Conservation (phyloP, 768 basidiomycete species). For the Strobilomyces dryophilus region DNA sequence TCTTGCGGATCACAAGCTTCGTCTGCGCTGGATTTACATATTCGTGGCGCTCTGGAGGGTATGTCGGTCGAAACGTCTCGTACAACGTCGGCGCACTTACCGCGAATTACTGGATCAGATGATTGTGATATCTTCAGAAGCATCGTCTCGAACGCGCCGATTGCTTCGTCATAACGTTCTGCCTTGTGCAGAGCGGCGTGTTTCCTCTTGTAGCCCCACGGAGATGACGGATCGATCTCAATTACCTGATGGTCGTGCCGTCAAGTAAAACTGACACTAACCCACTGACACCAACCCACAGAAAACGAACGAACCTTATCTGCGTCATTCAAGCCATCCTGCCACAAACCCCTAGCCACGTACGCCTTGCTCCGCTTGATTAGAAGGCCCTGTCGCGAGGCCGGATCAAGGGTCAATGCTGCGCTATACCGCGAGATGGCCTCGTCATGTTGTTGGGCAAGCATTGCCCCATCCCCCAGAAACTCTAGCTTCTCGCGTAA, state of each 20-base stretch:
- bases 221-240: not conserved
- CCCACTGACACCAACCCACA: too few relatives aligned
- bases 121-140: not conserved
- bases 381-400: not conserved
- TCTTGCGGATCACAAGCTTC: not conserved
- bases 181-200: not conserved
- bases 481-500: not conserved
- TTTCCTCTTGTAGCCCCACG: not conserved
- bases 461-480: not conserved
- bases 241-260: not conserved
- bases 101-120: not conserved
- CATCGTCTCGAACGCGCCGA: not conserved
- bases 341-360: not conserved
- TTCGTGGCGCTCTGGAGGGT: not conserved
- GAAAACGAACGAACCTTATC: not conserved
- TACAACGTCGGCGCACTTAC: not conserved
- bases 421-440: not conserved
- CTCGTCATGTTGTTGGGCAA: not conserved
- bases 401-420: not conserved
- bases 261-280: not conserved
- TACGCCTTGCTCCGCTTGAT: not conserved
- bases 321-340: not conserved
- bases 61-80: not conserved
- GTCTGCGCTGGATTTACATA: not conserved
- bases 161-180: not conserved